Base-by-base conservation (phyloP, 2,329 filamentous ascomycete species). In the Exophiala aquamarina region DNA sequence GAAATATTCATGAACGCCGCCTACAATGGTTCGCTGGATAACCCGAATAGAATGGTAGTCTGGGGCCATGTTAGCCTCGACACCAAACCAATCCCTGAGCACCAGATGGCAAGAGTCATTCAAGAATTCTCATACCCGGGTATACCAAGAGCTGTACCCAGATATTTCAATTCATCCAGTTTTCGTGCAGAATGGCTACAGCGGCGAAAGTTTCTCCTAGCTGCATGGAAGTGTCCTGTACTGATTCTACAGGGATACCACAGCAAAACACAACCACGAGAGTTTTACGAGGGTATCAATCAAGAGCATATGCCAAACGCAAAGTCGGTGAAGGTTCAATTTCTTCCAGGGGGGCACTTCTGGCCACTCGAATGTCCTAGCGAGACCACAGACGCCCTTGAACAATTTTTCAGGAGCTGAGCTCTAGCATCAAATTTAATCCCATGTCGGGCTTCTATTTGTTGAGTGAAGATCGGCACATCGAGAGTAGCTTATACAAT, bases 141-240 rank as follows among this genome's bases (percentile, higher is more conserved):
- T 2, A 44, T 47, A 17, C 1, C 37, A 2, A 13, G 18, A 2
- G 48, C 48, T 2, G 43, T 51, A 2, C 48, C 48, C 2, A 42
- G 48, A 9, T 51, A 51, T 14, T 51, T 51, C 19, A 51, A 51
- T 38, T 47, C 43, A 7, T 51, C 48, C 13, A 43, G 31, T 8
- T 51, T 51, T 21, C 29, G 48, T 8, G n/a, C 33, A 8, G 48
- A 51, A 17, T 51, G 48, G 48, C 33, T 51, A 7, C 10, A 39
- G 4, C 43, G 48, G 3, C 43, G 48, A 3, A 40, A 45, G 15
- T 29, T 35, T 1, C 23, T 50, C 5, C 32, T 50, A 10, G 29
- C 18, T 1, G 20, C 9, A 2, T 50, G 47, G 47, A 50, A 41
- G n/a, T 50, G 47, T 29, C 41, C 47, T 2, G 44, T 47, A 3